These are phyloP conservation scores for Phytophthora quininea DNA, from an alignment of 352 stramenopile genomes.

Conservation along the genomic window DNA sequence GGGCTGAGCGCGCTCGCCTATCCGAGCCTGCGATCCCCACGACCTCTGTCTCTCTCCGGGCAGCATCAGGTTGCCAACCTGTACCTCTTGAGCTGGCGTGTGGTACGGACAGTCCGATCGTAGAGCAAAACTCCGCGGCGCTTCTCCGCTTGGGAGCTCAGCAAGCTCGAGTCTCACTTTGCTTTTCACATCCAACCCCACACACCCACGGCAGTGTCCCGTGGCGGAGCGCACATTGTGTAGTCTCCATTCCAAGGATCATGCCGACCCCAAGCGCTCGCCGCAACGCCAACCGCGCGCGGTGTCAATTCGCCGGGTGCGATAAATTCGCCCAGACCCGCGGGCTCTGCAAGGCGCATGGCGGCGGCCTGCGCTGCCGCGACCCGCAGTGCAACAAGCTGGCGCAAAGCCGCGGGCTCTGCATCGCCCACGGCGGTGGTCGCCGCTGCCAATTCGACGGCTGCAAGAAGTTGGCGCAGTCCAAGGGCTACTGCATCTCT, in stretches of 20 bases:
- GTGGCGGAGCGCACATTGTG: slow-evolving; percentile 18
- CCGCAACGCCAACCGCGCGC: slow-evolving; percentile 74
- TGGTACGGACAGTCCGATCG: slow-evolving; percentile 40
- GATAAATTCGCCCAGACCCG: slow-evolving; percentile 87
- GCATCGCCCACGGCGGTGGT: slow-evolving; percentile 80
- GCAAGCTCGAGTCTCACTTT: slow-evolving; percentile 32
- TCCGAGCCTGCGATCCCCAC: slow-evolving; percentile 24
- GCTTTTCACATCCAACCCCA: slow-evolving; percentile 36
- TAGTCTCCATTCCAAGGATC: slow-evolving; percentile 25
- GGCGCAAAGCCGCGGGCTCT: slow-evolving; percentile 76
- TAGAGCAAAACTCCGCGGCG: slow-evolving; percentile 19
- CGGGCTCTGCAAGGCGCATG: slow-evolving; percentile 85
- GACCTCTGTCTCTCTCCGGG: slow-evolving; percentile 40
- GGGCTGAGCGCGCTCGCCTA: slow-evolving; percentile 31
- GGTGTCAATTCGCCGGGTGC: slow-evolving; percentile 74
- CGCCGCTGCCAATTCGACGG: slow-evolving; percentile 73
- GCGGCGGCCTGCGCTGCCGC: slow-evolving; percentile 80
- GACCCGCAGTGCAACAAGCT: slow-evolving; percentile 82
- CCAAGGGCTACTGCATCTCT: slow-evolving; percentile 83
- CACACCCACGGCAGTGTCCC: slow-evolving; percentile 21
- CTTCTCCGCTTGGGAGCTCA: neutral
- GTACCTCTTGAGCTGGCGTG: slow-evolving; percentile 27
- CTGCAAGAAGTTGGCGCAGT: slow-evolving; percentile 81
- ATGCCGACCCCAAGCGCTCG: slow-evolving; percentile 47
- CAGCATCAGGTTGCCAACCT: slow-evolving; percentile 28